phyloP scores from a whole-genome alignment of 2,329 filamentous ascomycete genomes.

The Pseudocercospora eumusae region DNA sequence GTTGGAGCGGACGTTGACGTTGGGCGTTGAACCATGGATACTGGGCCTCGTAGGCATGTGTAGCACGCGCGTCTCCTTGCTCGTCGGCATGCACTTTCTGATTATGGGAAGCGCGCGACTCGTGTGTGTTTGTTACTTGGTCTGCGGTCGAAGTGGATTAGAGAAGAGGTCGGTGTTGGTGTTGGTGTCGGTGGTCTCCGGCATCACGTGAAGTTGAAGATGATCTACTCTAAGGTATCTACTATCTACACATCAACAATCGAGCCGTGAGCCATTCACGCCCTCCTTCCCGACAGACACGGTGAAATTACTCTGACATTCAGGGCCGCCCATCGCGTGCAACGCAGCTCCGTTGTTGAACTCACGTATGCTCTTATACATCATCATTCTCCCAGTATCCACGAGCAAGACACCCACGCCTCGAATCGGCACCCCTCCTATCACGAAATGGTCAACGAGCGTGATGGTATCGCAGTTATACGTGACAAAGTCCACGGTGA shows the following conservation, averaged over 20 bases:
- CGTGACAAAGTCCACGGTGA: neutral
- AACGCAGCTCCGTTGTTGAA: neutral
- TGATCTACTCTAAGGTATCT: no score
- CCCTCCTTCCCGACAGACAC: conserved; percentile 1
- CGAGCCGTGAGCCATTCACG: neutral
- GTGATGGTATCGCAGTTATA: conserved; percentile 1
- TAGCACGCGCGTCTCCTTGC: neutral
- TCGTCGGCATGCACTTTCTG: neutral
- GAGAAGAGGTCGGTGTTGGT: neutral
- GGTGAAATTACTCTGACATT: neutral
- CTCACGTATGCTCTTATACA: conserved; percentile 1
- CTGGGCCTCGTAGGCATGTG: neutral
- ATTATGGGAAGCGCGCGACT: no score
- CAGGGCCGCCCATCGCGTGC: neutral
- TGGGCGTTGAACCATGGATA: neutral
- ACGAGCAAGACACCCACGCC: neutral
- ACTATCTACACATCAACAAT: neutral
- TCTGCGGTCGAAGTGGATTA: neutral
- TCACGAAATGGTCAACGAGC: conserved; percentile 1
- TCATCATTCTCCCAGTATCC: neutral
- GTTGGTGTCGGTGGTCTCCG: no score
- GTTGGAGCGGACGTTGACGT: conserved; percentile 9
- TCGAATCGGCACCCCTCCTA: neutral
- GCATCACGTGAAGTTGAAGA: no score
- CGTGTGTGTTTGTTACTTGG: neutral